These are phyloP conservation scores for Starmerella sirachaensis DNA, from an alignment of 805 yeast genomes.

Conservation along the genomic window DNA sequence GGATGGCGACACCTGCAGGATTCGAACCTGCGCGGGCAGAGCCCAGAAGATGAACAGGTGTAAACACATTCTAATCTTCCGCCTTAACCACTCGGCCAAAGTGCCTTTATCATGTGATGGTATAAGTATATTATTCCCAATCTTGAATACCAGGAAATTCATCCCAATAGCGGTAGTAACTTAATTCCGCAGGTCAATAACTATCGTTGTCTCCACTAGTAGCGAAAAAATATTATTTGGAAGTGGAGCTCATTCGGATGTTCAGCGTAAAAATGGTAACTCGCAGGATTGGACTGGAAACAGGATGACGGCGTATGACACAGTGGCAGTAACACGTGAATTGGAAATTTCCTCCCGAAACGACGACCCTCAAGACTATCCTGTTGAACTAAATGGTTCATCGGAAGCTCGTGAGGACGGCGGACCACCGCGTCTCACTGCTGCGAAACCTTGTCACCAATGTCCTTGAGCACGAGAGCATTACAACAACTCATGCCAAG, in stretches of 20 bases:
- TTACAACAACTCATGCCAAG: constrained; percentile 61
- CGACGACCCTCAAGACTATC: background rate
- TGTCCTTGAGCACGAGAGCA: constrained; percentile 55
- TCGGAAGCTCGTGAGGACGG: constrained; percentile 31
- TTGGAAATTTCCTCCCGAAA: background rate
- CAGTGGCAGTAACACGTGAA: too few species aligned
- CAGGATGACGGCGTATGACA: too few species aligned
- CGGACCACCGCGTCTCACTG: constrained; percentile 44
- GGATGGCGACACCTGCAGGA: constrained; percentile 28
- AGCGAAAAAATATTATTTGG: too few species aligned
- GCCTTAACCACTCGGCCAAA: constrained; percentile 25
- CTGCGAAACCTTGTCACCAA: constrained; percentile 56
- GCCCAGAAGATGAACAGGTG: constrained; percentile 26
- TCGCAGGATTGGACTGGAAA: too few species aligned
- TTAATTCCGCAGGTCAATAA: too few species aligned
- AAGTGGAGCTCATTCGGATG: too few species aligned
- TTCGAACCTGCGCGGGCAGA: constrained; percentile 30
- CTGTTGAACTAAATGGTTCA: constrained; percentile 21
- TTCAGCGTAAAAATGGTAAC: too few species aligned
- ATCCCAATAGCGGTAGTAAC: too few species aligned
- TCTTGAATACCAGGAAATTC: too few species aligned
- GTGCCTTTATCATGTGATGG: too few species aligned
- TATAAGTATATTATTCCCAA: too few species aligned
- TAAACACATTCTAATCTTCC: constrained; percentile 18
- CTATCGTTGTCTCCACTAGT: too few species aligned